Evolutionary conservation across 2,329 filamentous ascomycete genomes (phyloP), one percentile per base, ranked within the genome.

Genomic region (Diaporthe vexans): DNA sequence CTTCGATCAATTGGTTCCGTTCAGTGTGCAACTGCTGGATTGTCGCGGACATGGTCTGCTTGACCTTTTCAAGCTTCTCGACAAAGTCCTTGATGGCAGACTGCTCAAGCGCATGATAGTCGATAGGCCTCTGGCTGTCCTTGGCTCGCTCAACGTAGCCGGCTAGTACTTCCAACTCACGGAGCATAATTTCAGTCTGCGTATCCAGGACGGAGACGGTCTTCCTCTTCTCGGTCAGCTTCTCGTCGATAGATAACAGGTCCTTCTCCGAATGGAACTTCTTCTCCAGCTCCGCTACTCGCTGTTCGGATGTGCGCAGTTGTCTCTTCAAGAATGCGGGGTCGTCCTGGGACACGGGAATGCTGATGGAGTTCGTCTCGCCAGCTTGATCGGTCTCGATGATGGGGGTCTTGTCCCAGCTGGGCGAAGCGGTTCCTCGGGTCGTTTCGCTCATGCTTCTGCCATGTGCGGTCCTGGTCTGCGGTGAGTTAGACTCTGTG

Each of bases 191-290:
- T 84, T 98, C 96, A 68, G 95, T 95, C 83, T 98, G 95, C 0
- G 95, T 96, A 81, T 98, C 96, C 69, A 98, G 87, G 24, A 97
- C 94, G 9, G 96, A 96, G 82, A 99, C 97, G 0, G 97, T 98
- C 79, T 97, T 98, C 74, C 97, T 90, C 86, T 98, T 98, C 83
- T 98, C 95, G 48, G 94, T 89, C 33, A 98, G 86, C 81, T 95
- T 96, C 78, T 93, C 95, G 83, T 97, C 97, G 40, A 97, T 91
- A 78, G 92, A 93, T 83, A 93, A 93, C 33, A 92, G 82, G 74
- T 91, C 90, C 78, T 91, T 91, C 77, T 92, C 91, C 3, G 88
- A 89, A 65, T 85, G 88, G 79, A 94, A 94, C 77, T 95, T 93
- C n/a, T 92, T 89, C 82, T 96, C 94, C 70, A 99, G 90, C 83